These are phyloP conservation scores for Nothomitra cinnamomea DNA, from an alignment of 2,329 filamentous ascomycete genomes.

Conservation along the genomic window DNA sequence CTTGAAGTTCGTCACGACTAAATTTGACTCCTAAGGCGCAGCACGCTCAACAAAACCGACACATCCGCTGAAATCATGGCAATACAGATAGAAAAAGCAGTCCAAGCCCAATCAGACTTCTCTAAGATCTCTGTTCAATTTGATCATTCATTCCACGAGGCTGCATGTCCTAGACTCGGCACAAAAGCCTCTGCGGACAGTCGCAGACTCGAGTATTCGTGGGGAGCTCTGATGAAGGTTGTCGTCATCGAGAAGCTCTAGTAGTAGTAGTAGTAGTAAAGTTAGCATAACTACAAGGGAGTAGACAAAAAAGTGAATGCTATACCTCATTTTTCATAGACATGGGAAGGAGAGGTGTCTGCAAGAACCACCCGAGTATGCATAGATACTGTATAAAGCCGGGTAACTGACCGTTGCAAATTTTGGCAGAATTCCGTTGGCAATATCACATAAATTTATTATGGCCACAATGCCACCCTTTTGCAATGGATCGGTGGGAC, in stretches of 20 bases:
- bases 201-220: conserved; percentile 6
- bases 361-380: not conserved
- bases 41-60: conserved; percentile 1
- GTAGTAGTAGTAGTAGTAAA: not conserved
- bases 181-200: conserved; percentile 21
- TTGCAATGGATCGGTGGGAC: not conserved
- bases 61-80: not conserved
- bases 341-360: no score
- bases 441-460: not conserved
- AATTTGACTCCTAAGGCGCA: not conserved
- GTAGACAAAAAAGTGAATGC: not conserved
- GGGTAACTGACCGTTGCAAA: not conserved
- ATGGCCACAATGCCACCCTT: not conserved
- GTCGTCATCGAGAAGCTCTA: conserved; percentile 11
- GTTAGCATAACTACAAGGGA: not conserved
- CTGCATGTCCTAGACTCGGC: conserved; percentile 11
- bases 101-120: conserved; percentile 12
- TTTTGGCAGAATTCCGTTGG: not conserved
- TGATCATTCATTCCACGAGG: conserved; percentile 25
- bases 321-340: not conserved
- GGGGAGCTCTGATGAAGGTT: conserved; percentile 11
- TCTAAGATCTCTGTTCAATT: conserved; percentile 31
- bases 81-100: not conserved
- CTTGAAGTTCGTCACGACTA: not conserved
- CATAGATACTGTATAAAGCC: not conserved